These are phyloP conservation scores for Cyclotella kingstonii DNA, from an alignment of 108 stramenopile genomes.

Conservation along the genomic window DNA sequence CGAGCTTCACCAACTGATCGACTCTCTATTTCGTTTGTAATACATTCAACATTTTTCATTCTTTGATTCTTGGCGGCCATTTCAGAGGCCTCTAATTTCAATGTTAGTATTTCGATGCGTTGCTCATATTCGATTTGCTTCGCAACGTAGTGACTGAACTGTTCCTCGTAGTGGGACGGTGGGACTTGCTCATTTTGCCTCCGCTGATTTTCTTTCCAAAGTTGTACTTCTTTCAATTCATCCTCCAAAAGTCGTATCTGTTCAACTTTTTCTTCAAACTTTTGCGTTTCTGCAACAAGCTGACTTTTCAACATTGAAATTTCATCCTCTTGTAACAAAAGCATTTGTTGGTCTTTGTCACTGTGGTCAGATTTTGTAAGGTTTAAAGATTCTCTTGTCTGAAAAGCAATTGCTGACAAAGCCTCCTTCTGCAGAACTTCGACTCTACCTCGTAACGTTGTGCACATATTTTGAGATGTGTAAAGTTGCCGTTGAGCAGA, in stretches of 20 bases:
- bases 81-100: conserved; percentile 43
- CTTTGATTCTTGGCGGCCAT: conserved; percentile 17
- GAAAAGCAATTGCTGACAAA: conserved; percentile 12
- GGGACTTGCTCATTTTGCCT: conserved; percentile 2
- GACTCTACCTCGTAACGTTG: conserved; percentile 22
- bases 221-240: conserved; percentile 29
- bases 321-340: conserved; percentile 16
- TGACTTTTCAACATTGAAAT: conserved; percentile 20
- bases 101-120: conserved; percentile 23
- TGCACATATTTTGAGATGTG: conserved; percentile 39
- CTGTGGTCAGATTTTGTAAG: neutral
- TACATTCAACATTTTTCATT: neutral
- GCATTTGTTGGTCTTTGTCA: conserved; percentile 10
- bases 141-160: conserved; percentile 6
- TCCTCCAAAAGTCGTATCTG: conserved; percentile 21
- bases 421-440: conserved; percentile 31
- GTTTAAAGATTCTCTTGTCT: neutral
- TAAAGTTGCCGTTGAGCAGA: conserved; percentile 34
- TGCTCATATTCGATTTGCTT: conserved; percentile 26
- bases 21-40: neutral
- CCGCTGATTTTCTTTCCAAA: conserved; percentile 18
- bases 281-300: conserved; percentile 23
- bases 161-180: conserved; percentile 10
- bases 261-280: conserved; percentile 24
- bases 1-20: conserved; percentile 5